Percentiles rank a stretch among this genome's conserved stretches.
These are phyloP conservation scores for Kwoniella bestiolae DNA, from an alignment of 768 basidiomycete genomes.

Conservation along the genomic window DNA sequence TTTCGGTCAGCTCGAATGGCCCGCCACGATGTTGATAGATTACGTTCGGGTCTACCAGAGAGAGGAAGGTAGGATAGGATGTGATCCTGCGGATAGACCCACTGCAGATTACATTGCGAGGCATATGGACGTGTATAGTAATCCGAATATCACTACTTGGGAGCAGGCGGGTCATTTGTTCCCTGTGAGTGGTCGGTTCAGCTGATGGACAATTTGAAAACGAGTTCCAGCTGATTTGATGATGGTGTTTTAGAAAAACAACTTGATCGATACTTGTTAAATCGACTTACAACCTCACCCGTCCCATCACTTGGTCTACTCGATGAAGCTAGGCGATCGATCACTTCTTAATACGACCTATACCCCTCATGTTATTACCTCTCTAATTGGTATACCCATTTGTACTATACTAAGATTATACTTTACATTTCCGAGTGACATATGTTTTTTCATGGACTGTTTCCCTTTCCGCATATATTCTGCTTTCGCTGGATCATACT, in stretches of 20 bases:
- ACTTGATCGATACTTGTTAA: constrained; percentile 37
- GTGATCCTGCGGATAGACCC: constrained; percentile 76
- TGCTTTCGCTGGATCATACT: too few species aligned
- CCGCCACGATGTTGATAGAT: constrained; percentile 79
- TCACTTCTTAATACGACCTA: too few species aligned
- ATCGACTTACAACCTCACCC: too few species aligned
- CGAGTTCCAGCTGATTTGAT: constrained; percentile 9
- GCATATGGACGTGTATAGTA: constrained; percentile 68
- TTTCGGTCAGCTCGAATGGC: constrained; percentile 70
- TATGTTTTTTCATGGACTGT: too few species aligned
- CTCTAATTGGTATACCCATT: too few species aligned
- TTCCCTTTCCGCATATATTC: too few species aligned
- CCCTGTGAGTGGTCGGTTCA: constrained; percentile 74
- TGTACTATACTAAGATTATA: too few species aligned
- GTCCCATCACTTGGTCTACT: too few species aligned
- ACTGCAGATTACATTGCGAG: constrained; percentile 71
- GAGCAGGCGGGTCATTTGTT: constrained; percentile 72
- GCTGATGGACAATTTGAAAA: too few species aligned
- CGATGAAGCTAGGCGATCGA: too few species aligned
- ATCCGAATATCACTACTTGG: constrained; percentile 89
- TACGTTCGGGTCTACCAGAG: constrained; percentile 75
- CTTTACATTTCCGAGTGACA: too few species aligned
- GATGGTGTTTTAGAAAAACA: constrained; percentile 32
- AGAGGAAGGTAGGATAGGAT: constrained; percentile 69
- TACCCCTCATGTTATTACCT: too few species aligned